Conservation (phyloP, 208 protist genomes). For the Acanthamoeba triangularis region DNA sequence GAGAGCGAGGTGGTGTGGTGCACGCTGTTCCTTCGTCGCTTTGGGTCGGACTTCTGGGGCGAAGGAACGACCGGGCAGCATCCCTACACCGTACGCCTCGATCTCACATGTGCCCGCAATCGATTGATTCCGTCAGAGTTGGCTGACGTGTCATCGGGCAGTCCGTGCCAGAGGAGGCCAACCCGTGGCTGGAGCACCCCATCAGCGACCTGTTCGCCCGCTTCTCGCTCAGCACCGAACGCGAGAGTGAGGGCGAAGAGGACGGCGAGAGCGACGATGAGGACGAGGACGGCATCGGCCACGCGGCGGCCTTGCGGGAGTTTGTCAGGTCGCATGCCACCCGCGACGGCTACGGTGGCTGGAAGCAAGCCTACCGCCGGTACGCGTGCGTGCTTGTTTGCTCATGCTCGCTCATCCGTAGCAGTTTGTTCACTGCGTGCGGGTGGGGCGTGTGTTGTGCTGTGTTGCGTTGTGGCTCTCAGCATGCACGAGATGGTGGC, state of each 20-base stretch:
- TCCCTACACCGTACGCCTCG: not conserved
- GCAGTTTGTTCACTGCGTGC: not conserved
- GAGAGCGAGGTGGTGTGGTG: not conserved
- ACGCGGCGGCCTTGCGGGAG: not conserved
- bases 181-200: not conserved
- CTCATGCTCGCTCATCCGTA: not conserved
- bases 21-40: not conserved
- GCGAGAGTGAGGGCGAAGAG: not conserved
- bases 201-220: not conserved
- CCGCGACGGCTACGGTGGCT: not conserved
- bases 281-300: not conserved
- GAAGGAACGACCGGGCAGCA: not conserved
- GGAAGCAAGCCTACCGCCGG: not conserved
- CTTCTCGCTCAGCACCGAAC: not conserved
- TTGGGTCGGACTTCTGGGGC: not conserved
- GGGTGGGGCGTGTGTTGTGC: no score
- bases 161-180: not conserved
- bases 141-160: not conserved
- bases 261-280: not conserved
- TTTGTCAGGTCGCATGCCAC: not conserved
- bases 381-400: not conserved
- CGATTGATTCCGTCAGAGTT: no score
- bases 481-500: not conserved
- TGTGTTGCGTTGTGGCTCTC: not conserved
- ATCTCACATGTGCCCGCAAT: not conserved